phyloP scores from a whole-genome alignment of 176 grass and related monocot genomes.

The Avena atlantica region DNA sequence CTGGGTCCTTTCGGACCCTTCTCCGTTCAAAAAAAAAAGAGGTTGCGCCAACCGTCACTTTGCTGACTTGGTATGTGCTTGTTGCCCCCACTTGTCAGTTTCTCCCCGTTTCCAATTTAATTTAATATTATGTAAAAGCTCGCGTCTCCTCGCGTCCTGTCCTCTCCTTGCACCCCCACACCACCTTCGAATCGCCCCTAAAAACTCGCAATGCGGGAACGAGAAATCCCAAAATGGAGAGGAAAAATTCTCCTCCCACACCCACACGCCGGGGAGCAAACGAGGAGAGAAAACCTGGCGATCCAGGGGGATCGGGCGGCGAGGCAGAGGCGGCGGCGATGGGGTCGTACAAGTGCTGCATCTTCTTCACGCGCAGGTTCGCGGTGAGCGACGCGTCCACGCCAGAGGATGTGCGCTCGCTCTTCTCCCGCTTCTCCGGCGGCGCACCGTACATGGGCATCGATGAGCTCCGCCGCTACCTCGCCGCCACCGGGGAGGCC shows the following conservation, averaged over 20 bases:
- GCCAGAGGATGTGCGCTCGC: slow-evolving; percentile 61
- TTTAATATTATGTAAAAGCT: too few species aligned
- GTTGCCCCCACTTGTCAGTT: too few species aligned
- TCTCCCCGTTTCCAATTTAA: too few species aligned
- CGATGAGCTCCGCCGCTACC: slow-evolving; percentile 73
- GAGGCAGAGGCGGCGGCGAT: slow-evolving; percentile 44
- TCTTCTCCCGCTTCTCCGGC: slow-evolving; percentile 57
- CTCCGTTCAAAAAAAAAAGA: too few species aligned
- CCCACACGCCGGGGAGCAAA: slow-evolving; percentile 39
- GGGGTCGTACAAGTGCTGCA: slow-evolving; percentile 78
- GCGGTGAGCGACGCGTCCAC: slow-evolving; percentile 60
- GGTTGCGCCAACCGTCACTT: too few species aligned
- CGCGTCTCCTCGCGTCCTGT: not conserved
- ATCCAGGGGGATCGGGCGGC: slow-evolving; percentile 22
- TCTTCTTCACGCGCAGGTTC: slow-evolving; percentile 88
- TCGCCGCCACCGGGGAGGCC: slow-evolving; percentile 41
- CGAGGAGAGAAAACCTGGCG: slow-evolving; percentile 17
- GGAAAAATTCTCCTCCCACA: slow-evolving; percentile 33
- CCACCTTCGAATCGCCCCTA: slow-evolving; percentile 36
- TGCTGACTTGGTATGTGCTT: too few species aligned
- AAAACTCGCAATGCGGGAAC: slow-evolving; percentile 42
- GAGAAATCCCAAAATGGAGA: slow-evolving; percentile 43
- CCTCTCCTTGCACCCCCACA: not conserved
- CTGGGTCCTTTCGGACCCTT: too few species aligned
- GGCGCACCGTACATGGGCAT: slow-evolving; percentile 65